phyloP scores from a whole-genome alignment of 2,329 filamentous ascomycete genomes.

The Stagonosporopsis rhizophila region DNA sequence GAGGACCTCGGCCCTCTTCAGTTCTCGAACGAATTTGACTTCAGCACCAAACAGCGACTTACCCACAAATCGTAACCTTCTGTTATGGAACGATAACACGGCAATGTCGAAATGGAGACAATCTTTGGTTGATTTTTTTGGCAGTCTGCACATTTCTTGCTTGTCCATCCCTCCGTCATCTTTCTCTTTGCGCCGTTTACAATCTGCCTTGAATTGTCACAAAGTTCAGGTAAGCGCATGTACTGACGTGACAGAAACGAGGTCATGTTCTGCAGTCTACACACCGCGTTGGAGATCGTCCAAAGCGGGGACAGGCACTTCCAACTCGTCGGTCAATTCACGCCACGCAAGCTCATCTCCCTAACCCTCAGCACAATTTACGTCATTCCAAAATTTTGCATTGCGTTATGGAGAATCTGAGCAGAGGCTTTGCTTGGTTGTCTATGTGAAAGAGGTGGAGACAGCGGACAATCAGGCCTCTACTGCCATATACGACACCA shows the following conservation, averaged over 20 bases:
- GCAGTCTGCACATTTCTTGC: background rate
- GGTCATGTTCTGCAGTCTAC: slow-evolving; percentile 1
- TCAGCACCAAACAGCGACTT: background rate
- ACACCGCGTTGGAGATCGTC: slow-evolving; percentile 5
- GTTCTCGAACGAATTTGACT: background rate
- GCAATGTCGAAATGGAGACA: no score
- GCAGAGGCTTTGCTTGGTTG: no score
- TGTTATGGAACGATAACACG: background rate
- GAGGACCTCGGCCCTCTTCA: background rate
- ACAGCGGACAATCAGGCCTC: no score
- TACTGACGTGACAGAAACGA: background rate
- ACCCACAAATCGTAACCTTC: background rate
- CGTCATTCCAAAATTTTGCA: background rate
- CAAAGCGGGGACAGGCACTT: slow-evolving; percentile 12
- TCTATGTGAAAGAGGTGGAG: slow-evolving; percentile 3
- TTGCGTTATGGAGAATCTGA: background rate
- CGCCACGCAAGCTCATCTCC: background rate
- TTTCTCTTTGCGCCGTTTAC: background rate
- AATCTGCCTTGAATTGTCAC: background rate
- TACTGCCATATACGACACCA: background rate
- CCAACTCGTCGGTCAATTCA: background rate
- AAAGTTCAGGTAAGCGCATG: background rate
- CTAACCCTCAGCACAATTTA: background rate
- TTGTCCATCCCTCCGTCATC: background rate
- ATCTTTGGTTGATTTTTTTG: background rate